Conservation (phyloP, 139 green algal species). For the Astrephomene gubernaculifera region DNA sequence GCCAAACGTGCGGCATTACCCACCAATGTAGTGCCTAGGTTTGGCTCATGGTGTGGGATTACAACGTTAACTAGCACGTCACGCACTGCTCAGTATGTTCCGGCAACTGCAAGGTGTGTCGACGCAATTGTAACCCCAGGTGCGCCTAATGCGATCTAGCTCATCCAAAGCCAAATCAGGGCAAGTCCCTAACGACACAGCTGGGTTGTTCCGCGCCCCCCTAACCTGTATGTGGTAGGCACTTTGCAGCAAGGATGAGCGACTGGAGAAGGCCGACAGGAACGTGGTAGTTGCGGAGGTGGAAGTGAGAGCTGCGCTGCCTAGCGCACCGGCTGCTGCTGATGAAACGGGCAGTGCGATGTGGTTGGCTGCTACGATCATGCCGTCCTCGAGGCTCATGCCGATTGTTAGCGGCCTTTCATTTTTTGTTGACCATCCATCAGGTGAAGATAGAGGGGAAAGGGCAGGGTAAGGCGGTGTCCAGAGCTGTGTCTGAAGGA, state of each 20-base stretch:
- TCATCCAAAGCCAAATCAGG: no score
- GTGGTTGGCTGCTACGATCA: background rate
- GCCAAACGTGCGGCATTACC: no score
- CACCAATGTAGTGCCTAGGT: no score
- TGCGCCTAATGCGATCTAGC: no score
- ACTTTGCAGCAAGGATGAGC: conserved; percentile 15
- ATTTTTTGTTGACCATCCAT: no score
- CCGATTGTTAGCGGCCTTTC: background rate
- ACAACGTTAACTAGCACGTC: no score
- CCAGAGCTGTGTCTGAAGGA: background rate
- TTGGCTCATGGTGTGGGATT: no score
- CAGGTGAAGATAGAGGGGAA: background rate
- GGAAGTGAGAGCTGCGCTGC: background rate
- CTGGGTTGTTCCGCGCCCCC: no score
- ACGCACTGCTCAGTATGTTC: no score
- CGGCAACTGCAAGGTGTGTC: no score
- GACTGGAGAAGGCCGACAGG: background rate
- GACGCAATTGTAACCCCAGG: no score
- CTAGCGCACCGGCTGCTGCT: background rate
- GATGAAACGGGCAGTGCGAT: background rate
- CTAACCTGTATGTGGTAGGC: conserved; percentile 29
- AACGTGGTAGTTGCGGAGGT: background rate
- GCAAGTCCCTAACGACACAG: no score
- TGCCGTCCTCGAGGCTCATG: background rate
- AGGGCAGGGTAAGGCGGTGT: background rate